Conservation (phyloP, 768 basidiomycete species). For the Boletus edulis region DNA sequence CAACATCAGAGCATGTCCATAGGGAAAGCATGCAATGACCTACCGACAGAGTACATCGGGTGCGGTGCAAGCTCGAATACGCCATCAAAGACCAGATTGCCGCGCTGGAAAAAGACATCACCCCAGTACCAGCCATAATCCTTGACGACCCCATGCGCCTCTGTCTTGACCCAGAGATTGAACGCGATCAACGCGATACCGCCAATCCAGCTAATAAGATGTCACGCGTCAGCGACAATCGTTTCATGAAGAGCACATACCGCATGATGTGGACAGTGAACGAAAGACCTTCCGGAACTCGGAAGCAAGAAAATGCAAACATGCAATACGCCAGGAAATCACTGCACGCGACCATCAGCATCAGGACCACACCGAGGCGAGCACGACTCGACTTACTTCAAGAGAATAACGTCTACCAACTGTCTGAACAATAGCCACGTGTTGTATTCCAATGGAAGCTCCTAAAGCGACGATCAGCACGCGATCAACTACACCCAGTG, state of each 20-base stretch:
- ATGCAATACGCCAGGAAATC: constrained; percentile 94
- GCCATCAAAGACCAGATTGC: constrained; percentile 92
- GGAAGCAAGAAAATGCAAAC: constrained; percentile 93
- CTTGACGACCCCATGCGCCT: constrained; percentile 96
- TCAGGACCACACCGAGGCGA: neutral
- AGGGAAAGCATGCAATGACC: constrained; percentile 11
- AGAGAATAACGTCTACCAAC: constrained; percentile 91
- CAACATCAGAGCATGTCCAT: neutral
- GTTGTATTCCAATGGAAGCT: constrained; percentile 91
- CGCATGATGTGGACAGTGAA: constrained; percentile 72
- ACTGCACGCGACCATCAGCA: constrained; percentile 39
- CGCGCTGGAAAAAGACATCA: constrained; percentile 90
- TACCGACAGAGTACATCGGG: constrained; percentile 93
- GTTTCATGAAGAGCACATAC: constrained; percentile 35
- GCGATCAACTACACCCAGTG: neutral
- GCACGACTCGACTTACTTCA: constrained; percentile 64
- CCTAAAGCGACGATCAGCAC: constrained; percentile 40
- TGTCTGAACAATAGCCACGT: constrained; percentile 96
- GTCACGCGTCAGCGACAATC: neutral
- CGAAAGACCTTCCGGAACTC: constrained; percentile 79
- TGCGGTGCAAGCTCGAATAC: constrained; percentile 94
- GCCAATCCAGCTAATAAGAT: constrained; percentile 68
- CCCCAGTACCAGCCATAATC: constrained; percentile 99
- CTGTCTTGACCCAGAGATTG: constrained; percentile 98
- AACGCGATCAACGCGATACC: constrained; percentile 85